Base-by-base conservation (phyloP, 495 filamentous ascomycete species). In the Talaromyces adpressus region DNA sequence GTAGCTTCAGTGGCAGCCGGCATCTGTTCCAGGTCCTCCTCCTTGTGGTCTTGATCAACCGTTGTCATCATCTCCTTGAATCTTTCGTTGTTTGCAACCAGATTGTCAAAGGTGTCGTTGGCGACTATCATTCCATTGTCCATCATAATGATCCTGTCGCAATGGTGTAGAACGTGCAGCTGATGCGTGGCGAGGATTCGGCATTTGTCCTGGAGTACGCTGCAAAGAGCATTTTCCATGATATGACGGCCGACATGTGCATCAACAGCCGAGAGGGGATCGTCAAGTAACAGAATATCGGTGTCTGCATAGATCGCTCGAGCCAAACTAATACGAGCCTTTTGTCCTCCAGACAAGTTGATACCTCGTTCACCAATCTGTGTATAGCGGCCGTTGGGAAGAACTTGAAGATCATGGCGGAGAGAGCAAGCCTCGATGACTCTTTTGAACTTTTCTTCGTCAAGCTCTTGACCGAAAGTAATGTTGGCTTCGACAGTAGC, bases 301-400 rank as follows among this genome's bases (percentile, higher is more conserved):
- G 76, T 71, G 57, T 79, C 70, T 69, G 80, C 81, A 71, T 83
- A 83, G 62, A 82, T 79, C 14, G 80, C 80, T 41, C 80, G 71
- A 45, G 80, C 80, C 54, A 83, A 75, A 59, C 76, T 91, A 18
- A 93, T 70, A 45, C 90, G 81, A 68, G 91, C 88, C 67, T 92
- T 92, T 69, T 93, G 90, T 5, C 90, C 90, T 30, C 90, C 90
- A 45, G 88, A 91, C 5, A 93, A 82, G 3, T 88, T 92, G 69
- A 93, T 91, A 36, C 90, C 90, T 22, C 89, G 81, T 69, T 92
- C 90, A 27, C 90, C 90, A 70, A 93, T 91, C 70, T 92, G 89
- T 0, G 90, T 92, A 62, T 77, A 68, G 63, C 92, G 90, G 23
- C 89, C 84, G 66, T 85, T 80, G 0, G 89, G 89, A 49, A 92